Conservation (phyloP, 164 flowering plant genomes). For the Piper betle region DNA sequence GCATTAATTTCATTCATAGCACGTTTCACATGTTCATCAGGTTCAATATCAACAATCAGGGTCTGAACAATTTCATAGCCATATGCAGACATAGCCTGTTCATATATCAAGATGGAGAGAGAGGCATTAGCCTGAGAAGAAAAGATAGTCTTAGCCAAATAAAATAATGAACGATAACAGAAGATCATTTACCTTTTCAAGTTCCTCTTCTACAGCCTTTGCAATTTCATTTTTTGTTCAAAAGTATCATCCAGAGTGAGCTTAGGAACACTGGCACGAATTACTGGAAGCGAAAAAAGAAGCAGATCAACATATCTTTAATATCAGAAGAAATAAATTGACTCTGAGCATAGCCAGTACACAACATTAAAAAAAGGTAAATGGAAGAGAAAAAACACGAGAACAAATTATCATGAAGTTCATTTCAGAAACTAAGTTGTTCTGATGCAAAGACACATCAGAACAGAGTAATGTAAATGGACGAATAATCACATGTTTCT, state of each 20-base stretch:
- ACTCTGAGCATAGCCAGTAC: too few relatives aligned
- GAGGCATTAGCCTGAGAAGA: neutral
- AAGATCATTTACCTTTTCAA: slow-evolving; percentile 38
- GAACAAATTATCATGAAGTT: too few relatives aligned
- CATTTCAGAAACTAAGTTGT: too few relatives aligned
- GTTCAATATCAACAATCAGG: slow-evolving; percentile 72
- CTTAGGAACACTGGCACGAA: slow-evolving; percentile 67
- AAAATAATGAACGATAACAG: neutral
- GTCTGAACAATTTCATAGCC: slow-evolving; percentile 85
- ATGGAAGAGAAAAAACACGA: too few relatives aligned
- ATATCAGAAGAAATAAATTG: too few relatives aligned
- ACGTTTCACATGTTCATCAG: slow-evolving; percentile 78
- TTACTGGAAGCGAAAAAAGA: slow-evolving; percentile 24
- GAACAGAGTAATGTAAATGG: too few relatives aligned
- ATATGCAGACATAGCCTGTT: slow-evolving; percentile 58
- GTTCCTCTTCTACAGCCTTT: slow-evolving; percentile 65
- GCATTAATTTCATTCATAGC: slow-evolving; percentile 94
- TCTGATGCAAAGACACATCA: too few relatives aligned
- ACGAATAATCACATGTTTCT: too few relatives aligned
- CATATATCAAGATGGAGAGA: neutral
- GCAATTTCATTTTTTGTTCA: slow-evolving; percentile 74
- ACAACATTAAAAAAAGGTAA: too few relatives aligned
- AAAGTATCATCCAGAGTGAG: slow-evolving; percentile 52
- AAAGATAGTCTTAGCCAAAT: neutral
- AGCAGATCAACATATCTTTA: neutral